These are phyloP conservation scores for Pelargonium cotyledonis DNA, from an alignment of 441 rosid genomes.

Conservation along the genomic window DNA sequence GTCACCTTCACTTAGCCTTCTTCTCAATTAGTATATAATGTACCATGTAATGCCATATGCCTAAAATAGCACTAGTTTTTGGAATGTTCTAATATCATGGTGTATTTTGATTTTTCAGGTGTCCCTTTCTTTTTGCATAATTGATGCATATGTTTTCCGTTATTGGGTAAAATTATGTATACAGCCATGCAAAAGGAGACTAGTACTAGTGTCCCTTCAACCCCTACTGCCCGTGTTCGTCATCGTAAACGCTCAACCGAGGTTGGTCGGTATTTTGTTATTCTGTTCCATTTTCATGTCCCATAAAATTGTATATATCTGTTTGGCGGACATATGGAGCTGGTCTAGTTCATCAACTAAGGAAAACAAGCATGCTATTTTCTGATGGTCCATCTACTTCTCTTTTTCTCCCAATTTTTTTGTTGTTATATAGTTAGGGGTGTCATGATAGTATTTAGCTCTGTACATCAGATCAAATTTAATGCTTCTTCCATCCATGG, in stretches of 20 bases:
- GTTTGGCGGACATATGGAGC: background rate
- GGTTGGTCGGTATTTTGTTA: constrained; percentile 33
- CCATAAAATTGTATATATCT: background rate
- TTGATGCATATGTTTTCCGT: constrained; percentile 14
- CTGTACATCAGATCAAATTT: too few species aligned
- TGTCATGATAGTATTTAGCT: background rate
- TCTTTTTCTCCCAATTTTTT: background rate
- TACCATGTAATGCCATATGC: background rate
- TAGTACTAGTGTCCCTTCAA: constrained; percentile 27
- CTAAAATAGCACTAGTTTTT: background rate
- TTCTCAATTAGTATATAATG: background rate
- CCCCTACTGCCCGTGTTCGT: constrained; percentile 46
- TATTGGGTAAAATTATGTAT: constrained; percentile 15
- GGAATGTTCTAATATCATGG: background rate
- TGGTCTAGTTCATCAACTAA: background rate
- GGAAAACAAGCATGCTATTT: background rate
- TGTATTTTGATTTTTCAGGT: constrained; percentile 18
- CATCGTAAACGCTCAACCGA: constrained; percentile 62
- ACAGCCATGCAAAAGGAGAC: constrained; percentile 56
- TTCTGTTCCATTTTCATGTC: constrained; percentile 4
- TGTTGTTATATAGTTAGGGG: background rate
- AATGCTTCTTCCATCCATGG: too few species aligned
- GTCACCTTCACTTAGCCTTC: background rate
- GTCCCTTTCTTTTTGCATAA: background rate
- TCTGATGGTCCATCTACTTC: background rate